Evolutionary conservation across 768 basidiomycete species (phyloP), one percentile per base, ranked within the genome.

Genomic region (Termitomyces sp.): DNA sequence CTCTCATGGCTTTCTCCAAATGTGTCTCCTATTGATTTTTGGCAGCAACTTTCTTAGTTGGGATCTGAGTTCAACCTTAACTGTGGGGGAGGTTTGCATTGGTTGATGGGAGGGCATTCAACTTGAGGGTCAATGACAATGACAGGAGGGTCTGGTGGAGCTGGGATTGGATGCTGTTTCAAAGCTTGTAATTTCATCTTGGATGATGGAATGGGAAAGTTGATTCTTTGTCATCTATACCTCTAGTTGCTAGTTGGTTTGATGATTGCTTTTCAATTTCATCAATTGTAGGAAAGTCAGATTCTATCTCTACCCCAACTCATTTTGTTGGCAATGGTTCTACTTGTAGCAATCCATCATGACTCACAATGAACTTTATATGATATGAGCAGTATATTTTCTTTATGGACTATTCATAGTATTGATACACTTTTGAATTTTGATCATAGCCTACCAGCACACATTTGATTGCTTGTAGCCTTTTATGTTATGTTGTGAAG

Each of bases 381-480:
- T 71, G 65, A 45, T 63, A 69, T 0, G 67, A 66, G 4, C 56
- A 62, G 45, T 69, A 52, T n/a, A 69, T 53, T 2, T 59, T 62
- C 13, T 57, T 34, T 1, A 65, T 58, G 9, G 41, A 24, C 5
- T 59, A 58, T 46, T 77, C 59, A 36, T 72, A 73, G 61, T 71
- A 69, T 13, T 64, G 55, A 54, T 72, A 78, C 1, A 67, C 72
- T 56, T 76, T 76, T 2, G 73, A 67, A 16, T 66, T 65, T 1
- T 55, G 39, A 3, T 69, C 61, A 54, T 77, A 79, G 1, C 78
- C 74, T 50, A 37, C 36, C 36, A 37, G 12, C 36, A 37, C 36
- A 11, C 36, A 37, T 11, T 78, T 67, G 45, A 76, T 74, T 1
- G 72, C 58, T 57, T 76, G 77, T 63, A 67, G 34, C 69, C 63